Conservation (phyloP, 2,329 filamentous ascomycete genomes). For the Sphaerulina vaccinii region DNA sequence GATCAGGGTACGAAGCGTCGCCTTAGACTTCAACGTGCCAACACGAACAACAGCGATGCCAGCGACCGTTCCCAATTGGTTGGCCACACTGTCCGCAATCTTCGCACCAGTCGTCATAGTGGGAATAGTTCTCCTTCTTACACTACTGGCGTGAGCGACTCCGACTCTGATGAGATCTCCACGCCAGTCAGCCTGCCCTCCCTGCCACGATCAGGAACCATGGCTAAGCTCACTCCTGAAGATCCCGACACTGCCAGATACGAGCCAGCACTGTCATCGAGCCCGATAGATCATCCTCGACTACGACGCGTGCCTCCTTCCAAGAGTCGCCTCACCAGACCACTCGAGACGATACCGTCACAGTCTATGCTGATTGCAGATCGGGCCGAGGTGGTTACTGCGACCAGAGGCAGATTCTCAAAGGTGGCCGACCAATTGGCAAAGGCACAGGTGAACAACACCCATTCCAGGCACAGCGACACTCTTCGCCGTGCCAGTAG, state of each 20-base stretch:
- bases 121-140: constrained; percentile 26
- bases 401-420: background rate
- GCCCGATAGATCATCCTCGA: constrained; percentile 2
- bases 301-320: constrained; percentile 22
- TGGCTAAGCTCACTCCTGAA: constrained; percentile 4
- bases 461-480: background rate
- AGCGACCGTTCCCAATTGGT: constrained; percentile 15
- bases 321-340: constrained; percentile 28
- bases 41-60: constrained; percentile 20
- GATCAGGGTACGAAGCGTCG: constrained; percentile 31
- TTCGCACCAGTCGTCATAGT: constrained; percentile 16
- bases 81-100: background rate
- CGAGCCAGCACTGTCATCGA: background rate
- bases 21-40: constrained; percentile 23
- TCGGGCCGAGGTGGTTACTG: background rate
- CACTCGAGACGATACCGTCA: constrained; percentile 32
- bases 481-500: background rate
- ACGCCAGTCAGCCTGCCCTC: constrained; percentile 22
- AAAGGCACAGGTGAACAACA: background rate
- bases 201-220: constrained; percentile 1
- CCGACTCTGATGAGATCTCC: constrained; percentile 29
- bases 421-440: background rate
- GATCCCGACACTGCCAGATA: background rate
- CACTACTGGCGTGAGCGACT: constrained; percentile 24
- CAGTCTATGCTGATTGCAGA: constrained; percentile 23